Base-by-base conservation (phyloP, 208 protist species). In the Wallacemonas sp. region DNA sequence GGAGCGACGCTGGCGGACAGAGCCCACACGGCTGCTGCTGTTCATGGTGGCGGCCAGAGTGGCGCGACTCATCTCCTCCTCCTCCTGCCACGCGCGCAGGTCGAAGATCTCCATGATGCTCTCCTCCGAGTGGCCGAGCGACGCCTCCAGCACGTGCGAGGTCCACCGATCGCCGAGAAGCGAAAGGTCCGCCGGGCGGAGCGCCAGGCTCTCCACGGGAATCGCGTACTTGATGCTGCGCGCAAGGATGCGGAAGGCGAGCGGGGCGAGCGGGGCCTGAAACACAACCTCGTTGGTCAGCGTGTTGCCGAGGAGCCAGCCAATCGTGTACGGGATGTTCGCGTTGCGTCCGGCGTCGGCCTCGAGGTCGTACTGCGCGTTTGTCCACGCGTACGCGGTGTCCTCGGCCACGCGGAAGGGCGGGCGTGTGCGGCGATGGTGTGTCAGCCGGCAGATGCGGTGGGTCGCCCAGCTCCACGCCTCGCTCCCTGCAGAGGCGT, bases 221-320 rank as follows among this genome's bases (percentile, higher is more conserved):
- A 63, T 39, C 45, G 74, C 65, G 0, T 74, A 70, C 48, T 70
- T 73, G 31, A 86, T 26, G 12, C 57, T 67, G 3, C 61, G 64
- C 8, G 69, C 29, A 25, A 89, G 42, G 8, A 86, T 61, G 23
- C 74, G 83, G 41, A 89, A 89, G 28, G 75, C 77, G 11, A 89
- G 72, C 3, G 83, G 79, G 18, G 83, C 74, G 31, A 89, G 57
- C 25, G 76, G 83, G 8, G 77, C 38, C 45, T 80, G 39, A 29
- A 89, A 78, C 22, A 72, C 57, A 4, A 74, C 64, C 0, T 72
- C 79, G 57, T 86, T 89, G n/a, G 70, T 54, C 7, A 76, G 18
- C 7, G 67, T 26, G 69, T 79, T 81, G 31, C 83, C 79, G 1
- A 89, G 31, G 12, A 89, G 70, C 74, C 76, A 89, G 22, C 83